Evolutionary conservation across 1,139 yeast genomes (phyloP), one percentile per base, ranked within the genome.

Genomic region (Wickerhamomyces sp.): DNA sequence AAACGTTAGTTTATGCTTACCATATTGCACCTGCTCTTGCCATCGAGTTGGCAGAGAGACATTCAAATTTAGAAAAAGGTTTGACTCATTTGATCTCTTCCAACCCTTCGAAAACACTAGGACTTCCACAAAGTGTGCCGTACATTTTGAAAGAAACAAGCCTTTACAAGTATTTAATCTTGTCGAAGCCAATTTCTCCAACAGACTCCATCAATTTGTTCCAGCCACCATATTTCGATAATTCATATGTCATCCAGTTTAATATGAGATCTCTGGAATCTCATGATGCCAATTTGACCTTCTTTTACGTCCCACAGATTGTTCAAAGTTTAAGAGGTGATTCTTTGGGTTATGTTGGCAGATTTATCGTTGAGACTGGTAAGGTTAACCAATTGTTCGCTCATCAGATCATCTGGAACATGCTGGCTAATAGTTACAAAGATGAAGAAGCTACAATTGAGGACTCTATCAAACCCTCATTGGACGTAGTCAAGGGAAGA

Each of bases 381-480:
- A 81, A 83, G 53, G 85, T 88, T 16, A 82, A 94, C 24, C 94
- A 85, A 51, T 67, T 89, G 44, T 93, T 93, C 67, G 89, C 97
- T 0, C 99, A 93, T 59, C 99, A 93, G 61, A 89, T 93, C 46
- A 87, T 93, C 42, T 93, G 99, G 99, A 93, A 93, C 54, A 87
- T 93, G 83, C 64, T 84, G 51, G 98, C 99, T 1, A 93, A 93
- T 57, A 76, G 91, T 44, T 91, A 74, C 59, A 83, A 81, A 50
- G 98, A 87, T 56, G 97, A 91, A 52, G 95, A 87, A 19, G 80
- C 84, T 1, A 66, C 74, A 0, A 70, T 72, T 5, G 95, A 95
- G 5, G 96, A 91, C 60, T 67, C 75, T 0, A 67, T 91, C 46
- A 89, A 91, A 56, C 96, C 97, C 1, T 72, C 73, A 3, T 69